phyloP scores from a whole-genome alignment of 306 rosid genomes.

The Astragalus glycyphyllos region DNA sequence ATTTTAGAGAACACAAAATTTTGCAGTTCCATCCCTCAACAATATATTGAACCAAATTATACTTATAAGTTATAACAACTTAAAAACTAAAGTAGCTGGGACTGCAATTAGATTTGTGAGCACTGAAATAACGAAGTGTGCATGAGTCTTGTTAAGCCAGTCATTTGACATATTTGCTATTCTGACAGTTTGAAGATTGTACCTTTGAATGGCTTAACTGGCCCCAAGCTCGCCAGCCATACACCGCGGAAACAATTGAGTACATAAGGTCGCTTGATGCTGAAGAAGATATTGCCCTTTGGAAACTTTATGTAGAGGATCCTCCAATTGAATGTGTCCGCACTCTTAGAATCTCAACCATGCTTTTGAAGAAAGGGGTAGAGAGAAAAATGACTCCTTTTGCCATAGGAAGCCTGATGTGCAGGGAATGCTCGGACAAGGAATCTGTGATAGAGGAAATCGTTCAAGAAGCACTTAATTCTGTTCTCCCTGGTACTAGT shows the following conservation, averaged over 20 bases:
- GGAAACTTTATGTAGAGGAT: slow-evolving; percentile 77
- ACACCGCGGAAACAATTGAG: slow-evolving; percentile 57
- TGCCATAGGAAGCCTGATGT: slow-evolving; percentile 74
- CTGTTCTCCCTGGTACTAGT: slow-evolving; percentile 71
- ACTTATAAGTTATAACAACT: no score
- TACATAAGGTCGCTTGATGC: slow-evolving; percentile 72
- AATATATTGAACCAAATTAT: no score
- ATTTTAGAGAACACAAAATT: no score
- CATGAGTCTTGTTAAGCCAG: background rate
- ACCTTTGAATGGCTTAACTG: slow-evolving; percentile 68
- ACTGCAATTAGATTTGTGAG: no score
- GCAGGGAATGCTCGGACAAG: slow-evolving; percentile 67
- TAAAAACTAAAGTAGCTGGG: no score
- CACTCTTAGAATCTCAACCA: slow-evolving; percentile 72
- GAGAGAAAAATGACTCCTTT: slow-evolving; percentile 70
- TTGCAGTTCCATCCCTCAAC: no score
- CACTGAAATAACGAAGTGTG: no score
- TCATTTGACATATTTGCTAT: slow-evolving; percentile 42
- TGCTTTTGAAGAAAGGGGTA: slow-evolving; percentile 84
- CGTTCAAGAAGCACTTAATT: slow-evolving; percentile 61
- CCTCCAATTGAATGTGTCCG: slow-evolving; percentile 69
- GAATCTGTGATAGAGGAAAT: slow-evolving; percentile 80
- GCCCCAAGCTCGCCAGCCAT: slow-evolving; percentile 80
- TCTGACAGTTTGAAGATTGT: slow-evolving; percentile 57
- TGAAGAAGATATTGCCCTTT: slow-evolving; percentile 70